Conservation (phyloP, 1,284 basidiomycete genomes). For the Fomitopsis schrenkii region DNA sequence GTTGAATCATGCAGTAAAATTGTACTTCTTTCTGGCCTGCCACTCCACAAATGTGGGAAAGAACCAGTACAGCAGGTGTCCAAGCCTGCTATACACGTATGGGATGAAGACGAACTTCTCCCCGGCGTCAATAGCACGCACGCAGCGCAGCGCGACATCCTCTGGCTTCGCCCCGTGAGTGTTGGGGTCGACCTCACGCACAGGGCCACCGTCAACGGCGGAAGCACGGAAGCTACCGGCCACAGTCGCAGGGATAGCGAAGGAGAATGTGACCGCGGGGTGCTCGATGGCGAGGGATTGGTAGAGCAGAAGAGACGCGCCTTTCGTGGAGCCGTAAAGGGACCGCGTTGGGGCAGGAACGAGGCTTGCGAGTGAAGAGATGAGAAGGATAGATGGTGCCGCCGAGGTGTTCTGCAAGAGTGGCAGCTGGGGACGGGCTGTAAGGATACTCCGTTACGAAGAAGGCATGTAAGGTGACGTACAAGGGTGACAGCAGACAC, state of each 20-base stretch:
- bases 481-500: constrained; percentile 66
- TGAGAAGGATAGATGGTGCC: constrained; percentile 73
- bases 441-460: neutral
- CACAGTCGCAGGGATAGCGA: constrained; percentile 57
- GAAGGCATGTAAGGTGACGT: constrained; percentile 23
- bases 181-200: constrained; percentile 49
- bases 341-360: constrained; percentile 85
- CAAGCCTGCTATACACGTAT: constrained; percentile 21
- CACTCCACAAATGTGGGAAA: constrained; percentile 54
- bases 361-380: constrained; percentile 79
- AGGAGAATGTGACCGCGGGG: constrained; percentile 55
- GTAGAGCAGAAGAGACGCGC: constrained; percentile 76
- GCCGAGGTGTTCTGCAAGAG: constrained; percentile 65
- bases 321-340: constrained; percentile 84
- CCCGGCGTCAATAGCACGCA: constrained; percentile 51
- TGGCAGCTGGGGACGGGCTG: constrained; percentile 55
- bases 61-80: constrained; percentile 59
- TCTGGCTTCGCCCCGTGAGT: constrained; percentile 52
- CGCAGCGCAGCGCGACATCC: constrained; percentile 50
- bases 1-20: constrained; percentile 25
- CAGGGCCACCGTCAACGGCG: constrained; percentile 59
- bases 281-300: constrained; percentile 80
- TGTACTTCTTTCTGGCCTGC: constrained; percentile 59
- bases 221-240: constrained; percentile 80
- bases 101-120: constrained; percentile 61